Conservation (phyloP, 768 basidiomycete species). For the Pholiota conissans region DNA sequence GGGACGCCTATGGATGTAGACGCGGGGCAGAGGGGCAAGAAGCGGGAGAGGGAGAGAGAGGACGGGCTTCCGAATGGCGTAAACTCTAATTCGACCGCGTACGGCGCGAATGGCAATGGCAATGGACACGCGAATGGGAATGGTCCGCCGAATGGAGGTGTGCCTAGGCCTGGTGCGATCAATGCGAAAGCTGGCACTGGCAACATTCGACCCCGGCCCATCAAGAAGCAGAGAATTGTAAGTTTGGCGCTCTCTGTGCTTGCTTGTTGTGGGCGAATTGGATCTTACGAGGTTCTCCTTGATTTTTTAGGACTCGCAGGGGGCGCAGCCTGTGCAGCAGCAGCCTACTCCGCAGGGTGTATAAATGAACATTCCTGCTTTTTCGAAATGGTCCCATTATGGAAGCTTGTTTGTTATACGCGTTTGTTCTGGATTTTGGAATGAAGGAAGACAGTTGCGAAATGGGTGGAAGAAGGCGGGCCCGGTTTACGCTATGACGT, state of each 20-base stretch:
- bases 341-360: constrained; percentile 76
- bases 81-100: constrained; percentile 19
- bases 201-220: constrained; percentile 61
- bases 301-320: constrained; percentile 54
- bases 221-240: constrained; percentile 79
- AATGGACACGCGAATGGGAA: constrained; percentile 31
- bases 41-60: constrained; percentile 44
- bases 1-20: constrained; percentile 34
- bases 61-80: constrained; percentile 18
- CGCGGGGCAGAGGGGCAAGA: constrained; percentile 36
- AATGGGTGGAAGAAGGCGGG: neutral
- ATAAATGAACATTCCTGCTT: constrained; percentile 22
- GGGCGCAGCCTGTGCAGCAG: constrained; percentile 60
- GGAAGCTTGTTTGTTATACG: neutral
- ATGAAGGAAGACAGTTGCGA: neutral
- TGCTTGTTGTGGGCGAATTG: neutral
- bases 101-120: constrained; percentile 28
- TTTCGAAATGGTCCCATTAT: neutral
- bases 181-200: constrained; percentile 60
- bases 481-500: neutral
- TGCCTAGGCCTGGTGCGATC: constrained; percentile 28
- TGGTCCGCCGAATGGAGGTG: constrained; percentile 28
- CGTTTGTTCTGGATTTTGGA: neutral
- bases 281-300: constrained; percentile 7
- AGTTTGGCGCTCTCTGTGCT: constrained; percentile 25